Evolutionary conservation across 1,139 yeast genomes (phyloP).

Genomic region (Sugiyamaella pinicola): DNA sequence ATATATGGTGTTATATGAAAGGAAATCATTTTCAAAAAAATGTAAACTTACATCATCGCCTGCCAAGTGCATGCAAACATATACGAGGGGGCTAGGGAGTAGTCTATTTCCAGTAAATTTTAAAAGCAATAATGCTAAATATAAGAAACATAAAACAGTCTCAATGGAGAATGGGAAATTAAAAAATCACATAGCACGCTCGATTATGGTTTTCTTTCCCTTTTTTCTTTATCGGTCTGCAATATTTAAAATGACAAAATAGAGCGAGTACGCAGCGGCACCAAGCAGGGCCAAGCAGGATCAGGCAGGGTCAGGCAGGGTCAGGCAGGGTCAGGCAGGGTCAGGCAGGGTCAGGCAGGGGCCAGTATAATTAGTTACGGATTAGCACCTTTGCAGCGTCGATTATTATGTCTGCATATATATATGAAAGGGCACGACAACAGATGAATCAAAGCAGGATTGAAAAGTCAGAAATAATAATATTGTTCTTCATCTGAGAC

Average conservation of each 20-base stretch:
- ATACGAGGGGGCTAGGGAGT: slow-evolving; percentile 11
- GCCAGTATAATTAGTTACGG: too few relatives aligned
- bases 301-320: too few relatives aligned
- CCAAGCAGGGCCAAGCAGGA: too few relatives aligned
- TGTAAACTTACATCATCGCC: slow-evolving; percentile 11
- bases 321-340: too few relatives aligned
- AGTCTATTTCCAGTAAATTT: slow-evolving; percentile 2
- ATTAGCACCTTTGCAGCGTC: neutral
- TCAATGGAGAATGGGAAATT: neutral
- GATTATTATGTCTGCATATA: slow-evolving; percentile 1
- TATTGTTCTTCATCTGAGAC: neutral
- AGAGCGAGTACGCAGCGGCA: too few relatives aligned
- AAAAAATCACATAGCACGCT: neutral
- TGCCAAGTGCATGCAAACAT: slow-evolving; percentile 11
- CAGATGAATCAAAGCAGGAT: neutral
- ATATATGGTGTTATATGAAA: neutral
- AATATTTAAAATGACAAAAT: too few relatives aligned
- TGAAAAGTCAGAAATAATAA: too few relatives aligned
- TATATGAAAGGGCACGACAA: neutral
- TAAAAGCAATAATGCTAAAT: slow-evolving; percentile 3
- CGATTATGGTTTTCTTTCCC: neutral
- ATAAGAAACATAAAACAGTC: neutral
- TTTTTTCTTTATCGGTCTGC: neutral
- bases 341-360: too few relatives aligned
- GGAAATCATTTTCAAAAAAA: slow-evolving; percentile 1